Conservation (phyloP, 1,284 basidiomycete species). For the Kwoniella shivajii region DNA sequence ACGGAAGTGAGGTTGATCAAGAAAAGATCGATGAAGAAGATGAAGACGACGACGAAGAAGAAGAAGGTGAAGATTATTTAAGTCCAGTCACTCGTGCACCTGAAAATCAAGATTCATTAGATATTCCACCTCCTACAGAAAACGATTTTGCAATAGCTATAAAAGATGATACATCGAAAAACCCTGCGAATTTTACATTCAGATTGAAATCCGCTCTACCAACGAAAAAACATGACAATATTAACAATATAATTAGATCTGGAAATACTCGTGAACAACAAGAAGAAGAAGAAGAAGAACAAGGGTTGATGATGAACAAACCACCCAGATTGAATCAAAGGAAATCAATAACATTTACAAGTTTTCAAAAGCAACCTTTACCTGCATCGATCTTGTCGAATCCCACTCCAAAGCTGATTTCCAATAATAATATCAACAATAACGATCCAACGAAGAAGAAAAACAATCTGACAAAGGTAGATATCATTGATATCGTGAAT, state of each 20-base stretch:
- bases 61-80: constrained; percentile 31
- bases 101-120: constrained; percentile 17
- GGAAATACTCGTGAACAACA: neutral
- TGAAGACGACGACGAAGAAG: constrained; percentile 2
- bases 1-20: constrained; percentile 14
- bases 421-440: too few species aligned
- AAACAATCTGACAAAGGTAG: too few species aligned
- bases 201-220: constrained; percentile 33
- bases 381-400: constrained; percentile 34
- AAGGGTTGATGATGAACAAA: neutral
- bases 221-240: neutral
- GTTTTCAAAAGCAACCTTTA: constrained; percentile 1
- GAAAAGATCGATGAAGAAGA: constrained; percentile 19
- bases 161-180: neutral
- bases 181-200: constrained; percentile 33
- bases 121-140: constrained; percentile 20
- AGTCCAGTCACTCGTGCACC: constrained; percentile 50
- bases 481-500: too few species aligned
- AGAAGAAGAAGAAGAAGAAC: neutral
- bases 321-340: too few species aligned
- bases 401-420: constrained; percentile 19
- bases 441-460: too few species aligned
- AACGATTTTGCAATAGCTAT: constrained; percentile 26
- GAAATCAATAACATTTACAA: constrained; percentile 23
- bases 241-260: neutral